Conservation (phyloP, 2,329 filamentous ascomycete genomes). For the Aspergillus latus region DNA sequence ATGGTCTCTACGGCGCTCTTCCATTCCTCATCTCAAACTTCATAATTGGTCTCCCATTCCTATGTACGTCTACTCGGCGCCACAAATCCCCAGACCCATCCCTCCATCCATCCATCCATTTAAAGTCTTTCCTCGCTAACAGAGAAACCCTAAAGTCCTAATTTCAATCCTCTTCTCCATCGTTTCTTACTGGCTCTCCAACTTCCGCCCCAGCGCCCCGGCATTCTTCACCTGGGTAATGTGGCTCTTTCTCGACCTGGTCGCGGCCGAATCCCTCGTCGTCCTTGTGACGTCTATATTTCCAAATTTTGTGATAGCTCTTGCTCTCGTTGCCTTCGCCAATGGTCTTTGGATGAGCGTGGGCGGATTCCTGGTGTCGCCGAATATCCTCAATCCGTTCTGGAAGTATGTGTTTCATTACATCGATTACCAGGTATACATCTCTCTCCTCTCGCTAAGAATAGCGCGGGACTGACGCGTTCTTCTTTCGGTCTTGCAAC, state of each 20-base stretch:
- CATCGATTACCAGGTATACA: constrained; percentile 71
- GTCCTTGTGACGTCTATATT: constrained; percentile 72
- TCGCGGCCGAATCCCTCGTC: constrained; percentile 79
- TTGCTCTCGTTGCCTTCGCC: constrained; percentile 78
- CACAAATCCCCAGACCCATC: too few species aligned
- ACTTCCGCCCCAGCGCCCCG: constrained; percentile 64
- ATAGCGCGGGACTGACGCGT: not conserved
- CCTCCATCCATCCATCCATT: not conserved
- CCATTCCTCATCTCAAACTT: constrained; percentile 78
- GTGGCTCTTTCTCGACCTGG: constrained; percentile 81
- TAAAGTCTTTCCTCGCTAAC: not conserved
- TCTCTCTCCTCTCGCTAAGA: not conserved
- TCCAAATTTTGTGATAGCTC: constrained; percentile 75
- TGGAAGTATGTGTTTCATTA: constrained; percentile 88
- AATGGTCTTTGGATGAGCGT: constrained; percentile 91
- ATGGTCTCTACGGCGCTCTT: constrained; percentile 74
- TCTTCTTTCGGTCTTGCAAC: not conserved
- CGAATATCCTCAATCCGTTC: constrained; percentile 72
- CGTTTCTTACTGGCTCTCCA: constrained; percentile 76
- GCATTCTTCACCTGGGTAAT: constrained; percentile 77
- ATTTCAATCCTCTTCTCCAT: constrained; percentile 74
- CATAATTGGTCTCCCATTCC: constrained; percentile 74
- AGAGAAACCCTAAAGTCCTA: constrained; percentile 49
- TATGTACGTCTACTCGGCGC: constrained; percentile 51
- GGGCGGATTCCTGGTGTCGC: constrained; percentile 75